Conservation (phyloP, 2,329 filamentous ascomycete species). For the Microcyclosporella mali region DNA sequence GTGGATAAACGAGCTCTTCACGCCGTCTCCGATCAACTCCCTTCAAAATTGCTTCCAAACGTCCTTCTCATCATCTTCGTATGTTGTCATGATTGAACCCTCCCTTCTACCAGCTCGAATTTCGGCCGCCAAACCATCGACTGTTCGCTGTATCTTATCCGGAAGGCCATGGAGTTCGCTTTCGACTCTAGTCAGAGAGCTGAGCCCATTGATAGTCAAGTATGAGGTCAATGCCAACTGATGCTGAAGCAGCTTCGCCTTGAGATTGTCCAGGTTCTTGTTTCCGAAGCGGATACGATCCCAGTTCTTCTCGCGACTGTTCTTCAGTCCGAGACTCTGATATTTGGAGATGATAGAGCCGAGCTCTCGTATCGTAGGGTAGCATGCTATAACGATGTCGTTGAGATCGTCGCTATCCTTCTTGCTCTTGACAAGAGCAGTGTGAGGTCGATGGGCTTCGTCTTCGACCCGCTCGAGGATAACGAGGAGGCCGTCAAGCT, state of each 20-base stretch:
- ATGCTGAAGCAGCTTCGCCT: slow-evolving; percentile 1
- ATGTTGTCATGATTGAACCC: slow-evolving; percentile 8
- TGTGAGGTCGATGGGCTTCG: background rate
- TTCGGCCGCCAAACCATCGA: slow-evolving; percentile 3
- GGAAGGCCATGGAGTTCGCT: slow-evolving; percentile 3
- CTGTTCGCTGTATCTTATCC: slow-evolving; percentile 4
- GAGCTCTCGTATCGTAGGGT: slow-evolving; percentile 1
- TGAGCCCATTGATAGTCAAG: background rate
- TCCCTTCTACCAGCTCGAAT: slow-evolving; percentile 1
- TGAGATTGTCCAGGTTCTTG: slow-evolving; percentile 2
- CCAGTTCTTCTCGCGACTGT: slow-evolving; percentile 6
- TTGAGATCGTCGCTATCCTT: background rate
- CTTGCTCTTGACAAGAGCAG: background rate
- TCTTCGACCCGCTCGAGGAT: background rate
- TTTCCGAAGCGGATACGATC: slow-evolving; percentile 4
- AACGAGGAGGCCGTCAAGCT: slow-evolving; percentile 2
- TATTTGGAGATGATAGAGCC: background rate
- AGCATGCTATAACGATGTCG: background rate
- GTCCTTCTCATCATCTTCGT: slow-evolving; percentile 10
- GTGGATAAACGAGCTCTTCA: slow-evolving; percentile 3
- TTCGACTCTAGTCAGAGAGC: slow-evolving; percentile 5
- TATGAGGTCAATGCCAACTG: background rate
- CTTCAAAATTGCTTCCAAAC: slow-evolving; percentile 9
- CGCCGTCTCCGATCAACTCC: slow-evolving; percentile 10
- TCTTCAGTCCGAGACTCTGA: slow-evolving; percentile 1